These are phyloP conservation scores for Phytophthora idaei DNA, from an alignment of 352 stramenopile species.

Conservation along the genomic window DNA sequence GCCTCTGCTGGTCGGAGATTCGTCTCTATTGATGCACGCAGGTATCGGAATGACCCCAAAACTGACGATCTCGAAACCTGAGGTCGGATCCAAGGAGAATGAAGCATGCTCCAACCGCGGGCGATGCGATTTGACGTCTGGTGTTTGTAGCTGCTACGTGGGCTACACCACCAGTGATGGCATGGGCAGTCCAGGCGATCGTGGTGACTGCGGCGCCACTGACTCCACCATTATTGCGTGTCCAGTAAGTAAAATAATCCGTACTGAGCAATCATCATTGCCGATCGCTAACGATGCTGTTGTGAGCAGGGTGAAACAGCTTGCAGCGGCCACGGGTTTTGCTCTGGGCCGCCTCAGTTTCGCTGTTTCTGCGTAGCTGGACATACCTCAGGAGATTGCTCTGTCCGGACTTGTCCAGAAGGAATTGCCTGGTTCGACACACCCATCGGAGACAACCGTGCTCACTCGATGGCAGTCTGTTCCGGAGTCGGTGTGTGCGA, in stretches of 20 bases:
- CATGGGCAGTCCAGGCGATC: constrained; percentile 51
- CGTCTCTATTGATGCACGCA: constrained; percentile 56
- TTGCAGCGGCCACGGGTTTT: constrained; percentile 81
- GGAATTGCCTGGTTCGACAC: constrained; percentile 78
- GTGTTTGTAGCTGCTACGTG: constrained; percentile 87
- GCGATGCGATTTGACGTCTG: constrained; percentile 69
- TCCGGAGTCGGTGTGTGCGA: constrained; percentile 78
- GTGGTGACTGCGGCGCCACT: constrained; percentile 73
- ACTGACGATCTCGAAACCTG: constrained; percentile 56
- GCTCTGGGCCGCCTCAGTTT: constrained; percentile 67
- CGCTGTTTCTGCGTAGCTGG: constrained; percentile 67
- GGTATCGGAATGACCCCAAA: constrained; percentile 53
- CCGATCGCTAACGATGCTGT: background rate
- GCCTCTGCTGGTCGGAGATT: constrained; percentile 79
- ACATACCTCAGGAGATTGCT: constrained; percentile 75
- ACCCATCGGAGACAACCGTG: constrained; percentile 52
- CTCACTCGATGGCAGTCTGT: constrained; percentile 60
- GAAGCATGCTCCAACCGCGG: constrained; percentile 79
- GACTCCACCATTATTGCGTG: constrained; percentile 57
- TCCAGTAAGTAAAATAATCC: constrained; percentile 34
- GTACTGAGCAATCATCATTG: background rate
- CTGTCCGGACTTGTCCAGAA: constrained; percentile 62
- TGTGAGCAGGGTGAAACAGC: constrained; percentile 50
- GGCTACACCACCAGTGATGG: constrained; percentile 82
- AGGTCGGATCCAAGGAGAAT: constrained; percentile 92